These are phyloP conservation scores for Setaria viridis DNA, from an alignment of 202 grass and related monocot species.

Conservation along the genomic window DNA sequence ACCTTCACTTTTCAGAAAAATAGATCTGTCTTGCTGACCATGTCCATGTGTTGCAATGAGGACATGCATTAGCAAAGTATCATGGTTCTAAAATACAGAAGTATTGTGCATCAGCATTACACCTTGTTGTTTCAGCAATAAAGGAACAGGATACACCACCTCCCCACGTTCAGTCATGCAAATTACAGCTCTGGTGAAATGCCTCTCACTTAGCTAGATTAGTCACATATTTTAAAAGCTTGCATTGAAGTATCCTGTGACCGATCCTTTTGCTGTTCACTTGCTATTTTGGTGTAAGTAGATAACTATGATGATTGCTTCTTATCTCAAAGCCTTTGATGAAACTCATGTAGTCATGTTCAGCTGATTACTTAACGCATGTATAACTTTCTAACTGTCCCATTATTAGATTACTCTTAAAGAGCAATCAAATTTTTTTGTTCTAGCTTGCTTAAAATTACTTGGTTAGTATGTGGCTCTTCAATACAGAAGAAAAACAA, in stretches of 20 bases:
- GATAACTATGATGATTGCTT: not conserved
- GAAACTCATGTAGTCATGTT: not conserved
- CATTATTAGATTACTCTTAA: too few species aligned
- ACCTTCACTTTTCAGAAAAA: not conserved
- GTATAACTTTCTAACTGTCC: not conserved
- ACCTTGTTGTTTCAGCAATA: not conserved
- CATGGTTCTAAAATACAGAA: not conserved
- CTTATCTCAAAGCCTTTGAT: not conserved
- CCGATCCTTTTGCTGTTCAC: not conserved
- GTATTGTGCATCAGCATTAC: not conserved
- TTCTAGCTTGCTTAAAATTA: not conserved
- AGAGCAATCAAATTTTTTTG: not conserved
- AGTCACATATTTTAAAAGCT: not conserved
- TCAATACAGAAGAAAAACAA: not conserved
- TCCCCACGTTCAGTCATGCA: not conserved
- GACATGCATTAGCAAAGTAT: not conserved
- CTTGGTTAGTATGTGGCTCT: not conserved
- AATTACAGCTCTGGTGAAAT: not conserved
- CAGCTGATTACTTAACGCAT: not conserved
- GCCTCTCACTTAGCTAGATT: not conserved
- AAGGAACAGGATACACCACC: not conserved
- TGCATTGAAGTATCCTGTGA: not conserved
- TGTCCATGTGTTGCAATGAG: not conserved
- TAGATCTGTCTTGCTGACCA: not conserved
- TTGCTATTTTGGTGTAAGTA: not conserved